These are phyloP conservation scores for Dictyostelium citrinum DNA, from an alignment of 78 protist species.

Conservation along the genomic window DNA sequence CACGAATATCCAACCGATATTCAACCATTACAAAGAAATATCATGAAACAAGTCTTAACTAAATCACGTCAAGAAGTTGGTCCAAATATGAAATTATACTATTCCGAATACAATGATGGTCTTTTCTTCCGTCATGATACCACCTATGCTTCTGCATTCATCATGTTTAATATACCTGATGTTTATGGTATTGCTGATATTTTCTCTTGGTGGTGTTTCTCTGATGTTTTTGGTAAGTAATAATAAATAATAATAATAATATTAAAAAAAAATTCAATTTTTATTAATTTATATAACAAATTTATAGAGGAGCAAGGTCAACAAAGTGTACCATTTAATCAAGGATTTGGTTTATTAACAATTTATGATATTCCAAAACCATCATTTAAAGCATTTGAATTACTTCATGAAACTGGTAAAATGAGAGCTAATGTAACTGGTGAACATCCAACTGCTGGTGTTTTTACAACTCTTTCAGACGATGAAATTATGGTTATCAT, in stretches of 20 bases:
- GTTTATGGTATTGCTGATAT: slow-evolving; percentile 68
- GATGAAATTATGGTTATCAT: neutral
- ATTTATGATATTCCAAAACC: slow-evolving; percentile 62
- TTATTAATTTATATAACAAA: too few relatives aligned
- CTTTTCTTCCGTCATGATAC: slow-evolving; percentile 51
- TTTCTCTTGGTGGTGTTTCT: slow-evolving; percentile 72
- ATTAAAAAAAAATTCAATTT: too few relatives aligned
- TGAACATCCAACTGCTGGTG: slow-evolving; percentile 70
- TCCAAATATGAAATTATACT: slow-evolving; percentile 38
- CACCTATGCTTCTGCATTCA: slow-evolving; percentile 58
- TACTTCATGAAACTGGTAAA: slow-evolving; percentile 71
- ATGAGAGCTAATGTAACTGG: slow-evolving; percentile 12
- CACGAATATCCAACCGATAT: slow-evolving; percentile 80
- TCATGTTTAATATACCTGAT: slow-evolving; percentile 52
- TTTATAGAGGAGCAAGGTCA: slow-evolving; percentile 57
- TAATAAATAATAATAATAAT: neutral
- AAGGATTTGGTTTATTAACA: slow-evolving; percentile 72
- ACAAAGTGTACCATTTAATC: slow-evolving; percentile 43
- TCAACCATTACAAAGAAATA: slow-evolving; percentile 52
- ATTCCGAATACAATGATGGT: slow-evolving; percentile 74
- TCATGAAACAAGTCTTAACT: slow-evolving; percentile 43
- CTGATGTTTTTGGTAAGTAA: slow-evolving; percentile 28
- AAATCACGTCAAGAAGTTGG: slow-evolving; percentile 40
- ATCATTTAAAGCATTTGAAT: slow-evolving; percentile 66
- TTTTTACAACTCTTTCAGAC: neutral